phyloP scores from a whole-genome alignment of 2,329 filamentous ascomycete species.

The Verticillium albo-atrum region DNA sequence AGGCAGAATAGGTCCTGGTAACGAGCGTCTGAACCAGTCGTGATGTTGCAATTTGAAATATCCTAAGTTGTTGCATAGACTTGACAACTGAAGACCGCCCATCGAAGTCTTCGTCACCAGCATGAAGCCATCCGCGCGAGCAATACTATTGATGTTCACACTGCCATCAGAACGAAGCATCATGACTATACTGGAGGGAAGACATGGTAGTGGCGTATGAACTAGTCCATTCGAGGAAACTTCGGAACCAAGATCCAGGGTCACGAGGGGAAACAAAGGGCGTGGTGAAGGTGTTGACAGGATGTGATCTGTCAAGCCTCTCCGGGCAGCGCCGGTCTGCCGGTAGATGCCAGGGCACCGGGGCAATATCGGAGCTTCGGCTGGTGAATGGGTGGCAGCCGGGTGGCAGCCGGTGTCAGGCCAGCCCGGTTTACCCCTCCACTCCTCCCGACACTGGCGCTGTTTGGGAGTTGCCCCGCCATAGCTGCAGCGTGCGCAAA shows the following conservation, averaged over 20 bases:
- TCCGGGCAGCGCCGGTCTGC: not conserved
- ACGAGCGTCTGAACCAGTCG: not conserved
- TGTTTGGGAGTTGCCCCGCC: constrained; percentile 1
- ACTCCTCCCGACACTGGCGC: not conserved
- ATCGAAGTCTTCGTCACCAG: too few species aligned
- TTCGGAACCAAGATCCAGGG: not conserved
- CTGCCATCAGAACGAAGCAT: not conserved
- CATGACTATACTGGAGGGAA: not conserved
- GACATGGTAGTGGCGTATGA: not conserved
- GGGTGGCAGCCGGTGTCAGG: not conserved
- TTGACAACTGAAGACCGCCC: not conserved
- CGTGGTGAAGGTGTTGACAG: not conserved
- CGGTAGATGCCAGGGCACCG: not conserved
- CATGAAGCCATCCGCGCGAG: too few species aligned
- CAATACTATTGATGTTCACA: not conserved
- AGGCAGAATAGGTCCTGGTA: not conserved
- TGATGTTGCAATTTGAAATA: not conserved
- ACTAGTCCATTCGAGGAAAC: not conserved
- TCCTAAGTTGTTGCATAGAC: not conserved
- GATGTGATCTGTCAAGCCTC: not conserved
- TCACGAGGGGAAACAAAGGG: not conserved
- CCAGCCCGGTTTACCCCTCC: not conserved
- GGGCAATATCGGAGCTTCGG: not conserved
- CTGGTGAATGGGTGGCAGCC: not conserved
- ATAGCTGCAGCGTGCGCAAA: constrained; percentile 1